Evolutionary conservation across 2,329 filamentous ascomycete species (phyloP).

Genomic region (Talaromyces piceae): DNA sequence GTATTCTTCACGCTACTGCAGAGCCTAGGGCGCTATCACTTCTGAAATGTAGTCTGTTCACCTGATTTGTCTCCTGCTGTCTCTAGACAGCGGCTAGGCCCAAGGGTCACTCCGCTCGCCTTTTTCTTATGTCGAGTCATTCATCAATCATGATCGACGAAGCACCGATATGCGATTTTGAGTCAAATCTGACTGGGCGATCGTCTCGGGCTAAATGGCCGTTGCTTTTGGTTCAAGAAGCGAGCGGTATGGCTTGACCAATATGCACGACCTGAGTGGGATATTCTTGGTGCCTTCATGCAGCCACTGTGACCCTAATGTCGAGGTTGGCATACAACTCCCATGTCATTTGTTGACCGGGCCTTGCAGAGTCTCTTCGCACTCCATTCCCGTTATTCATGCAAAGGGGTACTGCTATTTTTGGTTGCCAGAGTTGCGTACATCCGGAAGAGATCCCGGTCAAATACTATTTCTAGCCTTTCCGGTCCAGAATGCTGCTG

Average conservation of each 20-base stretch:
- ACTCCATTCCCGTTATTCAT: neutral
- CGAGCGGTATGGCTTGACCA: constrained; percentile 1
- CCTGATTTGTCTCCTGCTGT: constrained; percentile 7
- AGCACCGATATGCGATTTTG: too few relatives aligned
- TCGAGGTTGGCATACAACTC: constrained; percentile 3
- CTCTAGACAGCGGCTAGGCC: constrained; percentile 3
- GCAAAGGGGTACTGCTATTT: neutral
- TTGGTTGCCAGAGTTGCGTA: neutral
- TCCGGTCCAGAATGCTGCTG: neutral
- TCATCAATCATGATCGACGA: constrained; percentile 6
- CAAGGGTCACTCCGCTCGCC: constrained; percentile 6
- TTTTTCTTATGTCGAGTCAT: neutral
- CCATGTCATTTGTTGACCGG: constrained; percentile 5
- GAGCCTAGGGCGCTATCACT: constrained; percentile 12
- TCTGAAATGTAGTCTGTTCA: neutral
- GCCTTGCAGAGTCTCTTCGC: neutral
- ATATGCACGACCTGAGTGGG: constrained; percentile 5
- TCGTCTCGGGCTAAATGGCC: constrained; percentile 1
- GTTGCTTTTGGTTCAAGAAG: neutral
- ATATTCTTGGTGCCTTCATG: neutral
- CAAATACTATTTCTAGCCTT: neutral
- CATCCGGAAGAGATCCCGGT: neutral
- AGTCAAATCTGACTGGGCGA: constrained; percentile 5
- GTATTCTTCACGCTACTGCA: constrained; percentile 13
- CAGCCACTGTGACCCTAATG: constrained; percentile 9